phyloP scores from a whole-genome alignment of 1,139 yeast genomes.

The Lodderomyces metapsilosis region DNA sequence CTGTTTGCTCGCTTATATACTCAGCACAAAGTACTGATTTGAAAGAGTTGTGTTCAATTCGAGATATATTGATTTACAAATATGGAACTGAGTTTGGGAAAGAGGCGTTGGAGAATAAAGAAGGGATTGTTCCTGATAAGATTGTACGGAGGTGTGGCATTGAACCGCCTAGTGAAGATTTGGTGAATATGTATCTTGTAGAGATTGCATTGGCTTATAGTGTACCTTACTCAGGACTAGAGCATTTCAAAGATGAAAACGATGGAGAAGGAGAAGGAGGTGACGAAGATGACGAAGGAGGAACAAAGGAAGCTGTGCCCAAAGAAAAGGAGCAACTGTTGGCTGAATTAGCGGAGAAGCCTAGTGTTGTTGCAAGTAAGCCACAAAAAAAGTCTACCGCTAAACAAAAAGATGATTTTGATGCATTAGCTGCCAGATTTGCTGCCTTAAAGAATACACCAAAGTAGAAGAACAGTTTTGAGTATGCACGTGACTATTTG shows the following conservation, averaged over 20 bases:
- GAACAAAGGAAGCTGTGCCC: conserved; percentile 8
- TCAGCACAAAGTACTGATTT: conserved; percentile 74
- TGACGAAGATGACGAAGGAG: conserved; percentile 22
- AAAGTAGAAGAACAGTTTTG: background rate
- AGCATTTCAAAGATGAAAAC: conserved; percentile 18
- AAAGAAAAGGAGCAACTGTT: conserved; percentile 18
- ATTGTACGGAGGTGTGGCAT: conserved; percentile 61
- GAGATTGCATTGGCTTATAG: conserved; percentile 83
- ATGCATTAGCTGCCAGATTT: conserved; percentile 44
- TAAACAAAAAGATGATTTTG: conserved; percentile 28
- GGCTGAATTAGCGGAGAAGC: conserved; percentile 15
- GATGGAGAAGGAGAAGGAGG: conserved; percentile 20
- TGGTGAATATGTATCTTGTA: conserved; percentile 67
- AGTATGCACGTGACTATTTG: no score
- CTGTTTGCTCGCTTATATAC: conserved; percentile 68
- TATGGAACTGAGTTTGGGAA: conserved; percentile 66
- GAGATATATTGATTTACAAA: conserved; percentile 61
- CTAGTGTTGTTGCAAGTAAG: conserved; percentile 14
- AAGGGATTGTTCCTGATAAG: conserved; percentile 60
- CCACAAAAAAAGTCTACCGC: conserved; percentile 8
- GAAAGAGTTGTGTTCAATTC: conserved; percentile 62
- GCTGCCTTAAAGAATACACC: conserved; percentile 41
- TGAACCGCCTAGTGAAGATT: conserved; percentile 63
- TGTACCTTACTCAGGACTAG: conserved; percentile 66
- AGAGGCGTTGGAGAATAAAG: conserved; percentile 56